Evolutionary conservation across 441 rosid species (phyloP).

Genomic region (Brassica balearica): DNA sequence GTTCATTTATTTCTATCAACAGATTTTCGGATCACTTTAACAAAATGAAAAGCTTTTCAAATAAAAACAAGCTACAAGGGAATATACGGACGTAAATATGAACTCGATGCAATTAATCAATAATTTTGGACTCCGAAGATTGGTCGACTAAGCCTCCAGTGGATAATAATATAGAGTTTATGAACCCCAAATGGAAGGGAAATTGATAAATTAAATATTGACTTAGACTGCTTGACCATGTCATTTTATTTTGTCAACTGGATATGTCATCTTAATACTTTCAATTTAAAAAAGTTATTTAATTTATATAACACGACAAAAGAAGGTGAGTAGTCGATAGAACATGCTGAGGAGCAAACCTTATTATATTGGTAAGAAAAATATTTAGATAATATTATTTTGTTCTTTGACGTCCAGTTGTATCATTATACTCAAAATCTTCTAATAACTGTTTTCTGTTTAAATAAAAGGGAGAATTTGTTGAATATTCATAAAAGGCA

Average conservation of each 20-base stretch:
- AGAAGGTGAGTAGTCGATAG: slow-evolving; percentile 26
- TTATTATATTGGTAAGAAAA: slow-evolving; percentile 20
- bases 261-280: slow-evolving; percentile 15
- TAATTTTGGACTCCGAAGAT: slow-evolving; percentile 15
- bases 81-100: background rate
- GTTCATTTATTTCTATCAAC: background rate
- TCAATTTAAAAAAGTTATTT: slow-evolving; percentile 4
- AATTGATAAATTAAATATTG: background rate
- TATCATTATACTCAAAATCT: background rate
- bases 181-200: background rate
- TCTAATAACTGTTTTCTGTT: background rate
- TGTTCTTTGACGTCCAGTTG: background rate
- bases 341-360: slow-evolving; percentile 39
- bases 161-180: background rate
- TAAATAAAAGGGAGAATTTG: too few relatives aligned
- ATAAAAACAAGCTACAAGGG: background rate
- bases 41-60: background rate
- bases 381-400: background rate
- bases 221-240: background rate
- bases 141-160: background rate
- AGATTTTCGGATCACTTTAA: background rate
- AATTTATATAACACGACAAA: slow-evolving; percentile 33
- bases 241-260: slow-evolving; percentile 10
- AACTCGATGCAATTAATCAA: slow-evolving; percentile 3
- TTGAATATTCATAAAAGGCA: too few relatives aligned